Conservation (phyloP, 495 filamentous ascomycete genomes). For the Jackrogersella multiformis region DNA sequence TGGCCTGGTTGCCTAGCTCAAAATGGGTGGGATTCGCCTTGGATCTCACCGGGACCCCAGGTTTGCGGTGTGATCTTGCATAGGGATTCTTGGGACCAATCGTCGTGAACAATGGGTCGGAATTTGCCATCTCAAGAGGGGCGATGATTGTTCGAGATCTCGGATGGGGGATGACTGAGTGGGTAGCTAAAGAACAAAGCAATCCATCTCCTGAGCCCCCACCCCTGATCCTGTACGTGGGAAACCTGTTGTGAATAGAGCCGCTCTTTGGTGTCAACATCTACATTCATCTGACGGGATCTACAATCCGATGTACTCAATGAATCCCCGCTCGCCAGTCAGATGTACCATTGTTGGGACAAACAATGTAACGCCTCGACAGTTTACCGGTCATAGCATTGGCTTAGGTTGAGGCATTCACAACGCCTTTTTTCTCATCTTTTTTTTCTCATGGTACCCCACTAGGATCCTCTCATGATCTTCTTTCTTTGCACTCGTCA, state of each 20-base stretch:
- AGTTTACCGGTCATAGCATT: not conserved
- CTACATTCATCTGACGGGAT: not conserved
- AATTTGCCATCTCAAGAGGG: not conserved
- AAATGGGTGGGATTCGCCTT: not conserved
- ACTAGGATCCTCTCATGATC: not conserved
- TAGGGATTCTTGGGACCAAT: not conserved
- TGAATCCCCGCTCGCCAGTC: not conserved
- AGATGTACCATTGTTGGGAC: not conserved
- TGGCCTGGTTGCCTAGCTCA: too few species aligned
- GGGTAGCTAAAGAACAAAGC: not conserved
- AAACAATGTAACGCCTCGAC: slow-evolving; percentile 5
- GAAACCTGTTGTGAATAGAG: not conserved
- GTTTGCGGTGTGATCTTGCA: not conserved
- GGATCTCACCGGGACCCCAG: not conserved
- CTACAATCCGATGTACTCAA: not conserved
- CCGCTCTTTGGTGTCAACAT: not conserved
- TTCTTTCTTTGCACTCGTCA: not conserved
- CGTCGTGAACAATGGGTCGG: not conserved
- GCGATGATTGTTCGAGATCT: not conserved
- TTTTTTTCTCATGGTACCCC: not conserved
- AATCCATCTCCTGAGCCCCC: not conserved
- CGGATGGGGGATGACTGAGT: not conserved
- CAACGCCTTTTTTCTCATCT: not conserved
- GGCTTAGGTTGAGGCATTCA: not conserved
- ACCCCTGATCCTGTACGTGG: not conserved